These are phyloP conservation scores for Pleurotus citrinopileatus DNA, from an alignment of 768 basidiomycete species.

Conservation along the genomic window DNA sequence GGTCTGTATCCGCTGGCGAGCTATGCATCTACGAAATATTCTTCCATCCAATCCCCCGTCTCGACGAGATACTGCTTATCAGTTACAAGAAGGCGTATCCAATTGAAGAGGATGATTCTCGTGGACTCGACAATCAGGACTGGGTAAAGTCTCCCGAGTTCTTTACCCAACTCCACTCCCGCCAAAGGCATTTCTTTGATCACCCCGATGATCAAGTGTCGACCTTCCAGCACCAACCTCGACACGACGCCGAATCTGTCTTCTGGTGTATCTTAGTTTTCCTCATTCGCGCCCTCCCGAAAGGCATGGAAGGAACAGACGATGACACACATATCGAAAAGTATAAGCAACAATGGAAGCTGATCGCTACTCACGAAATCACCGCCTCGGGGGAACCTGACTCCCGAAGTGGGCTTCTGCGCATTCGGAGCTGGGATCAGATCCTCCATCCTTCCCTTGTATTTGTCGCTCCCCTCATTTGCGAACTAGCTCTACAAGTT, in stretches of 20 bases:
- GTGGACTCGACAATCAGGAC: no score
- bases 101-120: no score
- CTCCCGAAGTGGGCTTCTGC: not conserved
- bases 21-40: not conserved
- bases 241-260: conserved; percentile 4
- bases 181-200: not conserved
- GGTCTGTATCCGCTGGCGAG: conserved; percentile 1
- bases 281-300: not conserved
- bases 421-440: not conserved
- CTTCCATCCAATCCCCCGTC: not conserved
- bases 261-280: conserved; percentile 5
- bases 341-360: not conserved
- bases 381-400: not conserved
- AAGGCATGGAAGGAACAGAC: no score
- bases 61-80: not conserved
- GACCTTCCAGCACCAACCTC: not conserved
- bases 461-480: conserved; percentile 5
- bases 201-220: not conserved
- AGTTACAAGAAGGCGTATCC: no score
- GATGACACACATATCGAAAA: not conserved
- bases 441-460: conserved; percentile 2
- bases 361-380: not conserved
- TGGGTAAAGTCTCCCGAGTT: not conserved
- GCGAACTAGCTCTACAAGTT: not conserved
- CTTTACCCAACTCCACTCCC: not conserved